These are phyloP conservation scores for Pyrenochaeta sp. DNA, from an alignment of 2,329 filamentous ascomycete species.

Conservation along the genomic window DNA sequence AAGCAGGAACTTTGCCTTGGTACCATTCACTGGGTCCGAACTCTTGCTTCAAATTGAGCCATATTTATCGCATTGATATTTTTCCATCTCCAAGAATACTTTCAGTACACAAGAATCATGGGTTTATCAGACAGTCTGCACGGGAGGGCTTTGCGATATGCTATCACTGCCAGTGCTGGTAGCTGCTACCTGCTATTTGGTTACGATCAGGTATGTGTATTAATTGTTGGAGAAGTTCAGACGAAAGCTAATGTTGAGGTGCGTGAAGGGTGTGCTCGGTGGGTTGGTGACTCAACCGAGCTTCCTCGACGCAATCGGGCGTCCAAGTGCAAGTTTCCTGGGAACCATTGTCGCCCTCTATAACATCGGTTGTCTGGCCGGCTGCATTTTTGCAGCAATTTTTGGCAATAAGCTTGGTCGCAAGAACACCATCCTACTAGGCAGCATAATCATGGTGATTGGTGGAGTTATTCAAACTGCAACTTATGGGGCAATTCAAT, in stretches of 20 bases:
- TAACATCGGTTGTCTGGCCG: constrained; percentile 52
- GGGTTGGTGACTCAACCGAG: constrained; percentile 31
- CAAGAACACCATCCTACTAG: constrained; percentile 63
- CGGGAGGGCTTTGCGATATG: neutral
- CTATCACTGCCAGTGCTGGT: neutral
- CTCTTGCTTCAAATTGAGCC: no score
- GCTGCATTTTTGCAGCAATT: constrained; percentile 46
- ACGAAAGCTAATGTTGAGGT: no score
- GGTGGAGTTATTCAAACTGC: constrained; percentile 44
- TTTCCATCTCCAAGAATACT: no score
- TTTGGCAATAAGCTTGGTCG: constrained; percentile 66
- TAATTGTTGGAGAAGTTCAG: no score
- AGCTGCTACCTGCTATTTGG: neutral
- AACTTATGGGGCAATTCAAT: constrained; percentile 36
- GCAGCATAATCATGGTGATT: constrained; percentile 49
- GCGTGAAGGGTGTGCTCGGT: constrained; percentile 35
- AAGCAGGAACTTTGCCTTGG: no score
- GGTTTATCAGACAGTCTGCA: neutral
- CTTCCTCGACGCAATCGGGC: constrained; percentile 26
- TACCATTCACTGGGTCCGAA: no score
- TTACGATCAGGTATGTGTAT: neutral
- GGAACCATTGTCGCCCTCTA: constrained; percentile 48
- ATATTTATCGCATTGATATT: no score
- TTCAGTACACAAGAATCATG: no score
- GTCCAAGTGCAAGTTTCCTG: constrained; percentile 29